Percentiles rank a stretch among this genome's conserved stretches.
Evolutionary conservation across 768 basidiomycete species (phyloP).

Genomic region (Boletus bicolor): DNA sequence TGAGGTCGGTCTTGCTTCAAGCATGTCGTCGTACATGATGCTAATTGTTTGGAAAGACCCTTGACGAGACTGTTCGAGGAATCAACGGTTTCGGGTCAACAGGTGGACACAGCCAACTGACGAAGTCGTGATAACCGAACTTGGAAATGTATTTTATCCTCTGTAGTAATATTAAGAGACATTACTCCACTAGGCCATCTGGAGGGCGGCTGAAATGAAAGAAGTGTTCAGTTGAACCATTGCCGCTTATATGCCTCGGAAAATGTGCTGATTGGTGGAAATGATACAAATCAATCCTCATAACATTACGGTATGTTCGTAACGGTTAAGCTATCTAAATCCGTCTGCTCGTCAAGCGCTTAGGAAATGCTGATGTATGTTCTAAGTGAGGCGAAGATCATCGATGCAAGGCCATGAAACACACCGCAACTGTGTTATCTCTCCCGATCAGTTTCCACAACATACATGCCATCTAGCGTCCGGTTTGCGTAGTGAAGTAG

Average conservation of each 20-base stretch:
- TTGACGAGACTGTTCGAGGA: conserved; percentile 84
- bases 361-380: neutral
- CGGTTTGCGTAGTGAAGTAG: conserved; percentile 53
- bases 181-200: too few relatives aligned
- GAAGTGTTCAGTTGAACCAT: too few relatives aligned
- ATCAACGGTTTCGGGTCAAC: conserved; percentile 92
- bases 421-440: conserved; percentile 15
- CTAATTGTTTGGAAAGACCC: conserved; percentile 47
- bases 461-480: conserved; percentile 50
- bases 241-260: too few relatives aligned
- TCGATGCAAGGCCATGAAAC: neutral
- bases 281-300: too few relatives aligned
- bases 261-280: too few relatives aligned
- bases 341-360: too few relatives aligned
- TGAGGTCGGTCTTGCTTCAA: conserved; percentile 44
- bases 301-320: too few relatives aligned
- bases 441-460: conserved; percentile 49
- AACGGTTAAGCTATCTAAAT: too few relatives aligned
- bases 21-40: neutral
- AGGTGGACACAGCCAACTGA: conserved; percentile 70
- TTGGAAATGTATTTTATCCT: neutral
- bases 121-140: neutral
- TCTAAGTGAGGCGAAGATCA: neutral
- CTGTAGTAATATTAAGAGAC: neutral
- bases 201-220: too few relatives aligned